Base-by-base conservation (phyloP, 371 early-diverging fungal genomes). In the Lichtheimia hyalospora region DNA sequence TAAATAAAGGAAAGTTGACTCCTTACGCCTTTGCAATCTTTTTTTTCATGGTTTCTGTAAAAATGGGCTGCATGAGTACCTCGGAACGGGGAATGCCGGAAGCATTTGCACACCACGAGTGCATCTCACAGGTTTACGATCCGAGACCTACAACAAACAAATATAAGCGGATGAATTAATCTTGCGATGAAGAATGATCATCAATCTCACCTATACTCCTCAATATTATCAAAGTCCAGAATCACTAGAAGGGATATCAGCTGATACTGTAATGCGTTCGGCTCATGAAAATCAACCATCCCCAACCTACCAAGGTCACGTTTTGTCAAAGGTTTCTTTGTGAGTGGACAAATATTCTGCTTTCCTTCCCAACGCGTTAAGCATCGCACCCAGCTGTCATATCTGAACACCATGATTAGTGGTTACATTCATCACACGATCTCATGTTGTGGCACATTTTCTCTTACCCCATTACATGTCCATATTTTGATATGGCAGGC, bases 401-500 rank as follows among this genome's bases (percentile, higher is more conserved):
- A 92, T 18, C 81, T 81, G 24, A 48, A 46, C 6, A 18, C 21
- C 18, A 12, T 46, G 46, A 16, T n/a, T 21, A n/a, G 46, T 49
- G n/a, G 12, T 12, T 52, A 28, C 25, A 16, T 27, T 16, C 46
- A 46, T 18, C 46, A 21, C 46, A 13, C 46, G 53, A 12, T 25
- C 6, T 10, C 24, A 18, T 14, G 34, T 34, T 34, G 34, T 34
- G 34, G 34, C 34, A 34, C 34, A 10, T 25, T 25, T 25, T 25
- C 25, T 3, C 50, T 12, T 23, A 89, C 70, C 91, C 91, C 92
- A 95, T 95, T 52, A 96, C 96, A 77, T 96, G 97, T 21, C 97
- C 97, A 67, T 92, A 95, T 56, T 92, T 95, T 21, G 96, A 95
- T 49, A 96, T 95, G 3, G 97, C 96, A 6, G 97, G 97, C 61